These are phyloP conservation scores for Arthrinium puccinioides DNA, from an alignment of 2,329 filamentous ascomycete species.

Conservation along the genomic window DNA sequence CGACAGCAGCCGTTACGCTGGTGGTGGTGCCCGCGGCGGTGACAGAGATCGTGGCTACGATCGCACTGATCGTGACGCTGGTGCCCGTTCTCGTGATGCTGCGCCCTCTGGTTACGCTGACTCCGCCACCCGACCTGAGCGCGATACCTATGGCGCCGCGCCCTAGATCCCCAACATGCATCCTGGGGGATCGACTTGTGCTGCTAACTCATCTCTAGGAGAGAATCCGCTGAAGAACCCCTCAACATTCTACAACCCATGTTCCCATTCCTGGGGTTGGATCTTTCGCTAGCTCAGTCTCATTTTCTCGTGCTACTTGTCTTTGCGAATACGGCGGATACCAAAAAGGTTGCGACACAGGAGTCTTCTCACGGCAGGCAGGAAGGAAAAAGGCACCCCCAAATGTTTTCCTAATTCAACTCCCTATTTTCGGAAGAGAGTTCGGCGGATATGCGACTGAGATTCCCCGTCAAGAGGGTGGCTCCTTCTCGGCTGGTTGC, in stretches of 20 bases:
- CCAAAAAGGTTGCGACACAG: constrained; percentile 21
- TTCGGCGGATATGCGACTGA: background rate
- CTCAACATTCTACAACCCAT: too few species aligned
- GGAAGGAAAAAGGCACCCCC: constrained; percentile 25
- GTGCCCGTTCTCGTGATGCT: constrained; percentile 32
- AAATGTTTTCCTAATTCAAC: constrained; percentile 16
- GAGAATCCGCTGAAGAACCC: too few species aligned
- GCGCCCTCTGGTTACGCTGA: constrained; percentile 32
- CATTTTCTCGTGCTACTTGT: constrained; percentile 17
- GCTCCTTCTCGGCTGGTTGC: constrained; percentile 1
- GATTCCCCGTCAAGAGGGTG: background rate
- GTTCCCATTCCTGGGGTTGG: too few species aligned
- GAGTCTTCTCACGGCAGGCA: constrained; percentile 27
- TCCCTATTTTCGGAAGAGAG: constrained; percentile 11
- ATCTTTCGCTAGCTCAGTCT: constrained; percentile 11
- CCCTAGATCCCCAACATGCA: constrained; percentile 4
- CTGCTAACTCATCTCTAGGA: constrained; percentile 17
- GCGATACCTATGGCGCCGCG: constrained; percentile 32
- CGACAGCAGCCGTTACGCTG: constrained; percentile 9
- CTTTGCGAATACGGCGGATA: constrained; percentile 20
- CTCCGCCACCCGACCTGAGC: constrained; percentile 32
- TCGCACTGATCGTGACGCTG: constrained; percentile 35
- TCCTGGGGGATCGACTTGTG: constrained; percentile 9
- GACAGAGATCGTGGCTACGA: constrained; percentile 44
- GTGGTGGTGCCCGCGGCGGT: constrained; percentile 33